These are phyloP conservation scores for Nothomitra cinnamomea DNA, from an alignment of 2,329 filamentous ascomycete genomes.

Conservation along the genomic window DNA sequence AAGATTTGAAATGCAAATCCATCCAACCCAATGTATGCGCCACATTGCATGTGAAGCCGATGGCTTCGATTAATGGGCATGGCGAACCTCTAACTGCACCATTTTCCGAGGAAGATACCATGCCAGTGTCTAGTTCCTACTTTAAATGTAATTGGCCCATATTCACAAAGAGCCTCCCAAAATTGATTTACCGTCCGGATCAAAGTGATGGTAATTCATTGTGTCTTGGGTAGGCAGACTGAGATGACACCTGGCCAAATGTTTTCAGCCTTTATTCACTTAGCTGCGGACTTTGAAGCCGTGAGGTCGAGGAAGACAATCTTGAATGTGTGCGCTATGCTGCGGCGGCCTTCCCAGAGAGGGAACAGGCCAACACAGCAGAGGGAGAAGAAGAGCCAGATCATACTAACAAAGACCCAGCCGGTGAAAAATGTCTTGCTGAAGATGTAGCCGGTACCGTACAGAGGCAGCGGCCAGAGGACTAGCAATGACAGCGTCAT, in stretches of 20 bases:
- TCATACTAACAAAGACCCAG: constrained; percentile 59
- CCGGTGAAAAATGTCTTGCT: constrained; percentile 68
- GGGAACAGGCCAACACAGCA: constrained; percentile 67
- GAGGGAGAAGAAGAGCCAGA: constrained; percentile 62
- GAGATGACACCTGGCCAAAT: not conserved
- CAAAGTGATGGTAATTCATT: not conserved
- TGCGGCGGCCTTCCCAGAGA: constrained; percentile 47
- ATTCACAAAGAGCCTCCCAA: no score
- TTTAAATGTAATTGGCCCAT: no score
- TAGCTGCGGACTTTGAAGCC: not conserved
- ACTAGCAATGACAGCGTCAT: constrained; percentile 58
- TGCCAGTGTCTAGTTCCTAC: no score
- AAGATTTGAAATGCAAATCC: no score
- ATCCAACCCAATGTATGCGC: no score
- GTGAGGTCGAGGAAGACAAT: not conserved
- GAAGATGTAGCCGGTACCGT: constrained; percentile 67
- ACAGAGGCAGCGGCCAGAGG: constrained; percentile 87
- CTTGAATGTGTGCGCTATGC: no score
- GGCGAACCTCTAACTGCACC: no score
- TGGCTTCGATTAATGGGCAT: no score
- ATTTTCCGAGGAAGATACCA: no score
- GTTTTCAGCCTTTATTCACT: not conserved
- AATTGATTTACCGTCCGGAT: not conserved
- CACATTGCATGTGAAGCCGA: no score
- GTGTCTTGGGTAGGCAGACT: not conserved